Evolutionary conservation across 1,284 basidiomycete genomes (phyloP).

Genomic region (Ustilago curta): DNA sequence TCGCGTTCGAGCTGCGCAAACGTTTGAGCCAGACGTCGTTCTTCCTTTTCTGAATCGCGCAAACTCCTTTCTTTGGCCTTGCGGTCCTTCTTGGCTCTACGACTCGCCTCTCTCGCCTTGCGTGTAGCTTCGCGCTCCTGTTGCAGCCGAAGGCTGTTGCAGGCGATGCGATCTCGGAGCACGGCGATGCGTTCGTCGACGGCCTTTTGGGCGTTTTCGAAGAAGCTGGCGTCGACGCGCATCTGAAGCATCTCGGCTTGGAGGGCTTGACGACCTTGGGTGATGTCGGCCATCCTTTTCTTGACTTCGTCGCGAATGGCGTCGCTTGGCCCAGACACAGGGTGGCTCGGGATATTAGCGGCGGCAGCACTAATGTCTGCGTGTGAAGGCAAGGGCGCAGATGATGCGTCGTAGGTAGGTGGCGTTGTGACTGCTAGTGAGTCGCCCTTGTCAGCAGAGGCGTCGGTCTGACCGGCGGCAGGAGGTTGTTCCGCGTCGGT

Average conservation of each 20-base stretch:
- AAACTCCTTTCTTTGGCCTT: constrained; percentile 37
- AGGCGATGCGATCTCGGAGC: constrained; percentile 44
- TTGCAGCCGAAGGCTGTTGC: constrained; percentile 27
- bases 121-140: constrained; percentile 45
- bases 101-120: constrained; percentile 35
- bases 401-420: not conserved
- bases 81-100: constrained; percentile 41
- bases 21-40: constrained; percentile 29
- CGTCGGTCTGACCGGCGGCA: not conserved
- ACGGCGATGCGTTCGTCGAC: constrained; percentile 47
- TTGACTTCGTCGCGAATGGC: constrained; percentile 42
- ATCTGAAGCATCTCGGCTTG: constrained; percentile 51
- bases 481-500: not conserved
- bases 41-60: constrained; percentile 36
- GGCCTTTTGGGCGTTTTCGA: constrained; percentile 48
- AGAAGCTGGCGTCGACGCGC: constrained; percentile 50
- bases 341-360: not conserved
- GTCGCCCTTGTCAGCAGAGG: not conserved
- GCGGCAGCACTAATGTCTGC: not conserved
- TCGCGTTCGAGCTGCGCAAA: constrained; percentile 37
- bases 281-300: constrained; percentile 42
- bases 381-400: not conserved
- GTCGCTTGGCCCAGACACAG: constrained; percentile 26
- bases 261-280: constrained; percentile 36
- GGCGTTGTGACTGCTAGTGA: not conserved